A percentile compares a stretch with the other conserved stretches of the same genome.
Conservation (phyloP, 495 filamentous ascomycete genomes). For the Articulospora tetracladia region DNA sequence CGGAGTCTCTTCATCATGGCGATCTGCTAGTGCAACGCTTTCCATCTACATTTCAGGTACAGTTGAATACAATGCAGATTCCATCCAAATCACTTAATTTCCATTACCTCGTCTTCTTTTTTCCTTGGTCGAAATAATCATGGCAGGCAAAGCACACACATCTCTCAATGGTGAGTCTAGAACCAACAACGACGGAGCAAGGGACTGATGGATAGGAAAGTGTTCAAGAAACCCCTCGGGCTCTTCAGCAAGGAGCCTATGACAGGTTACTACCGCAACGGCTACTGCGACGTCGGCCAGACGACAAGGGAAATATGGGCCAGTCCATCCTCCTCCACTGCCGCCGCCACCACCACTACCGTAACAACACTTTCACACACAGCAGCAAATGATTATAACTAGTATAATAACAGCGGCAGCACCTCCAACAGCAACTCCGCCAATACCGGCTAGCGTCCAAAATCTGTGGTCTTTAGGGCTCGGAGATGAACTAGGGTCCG, state of each 20-base stretch:
- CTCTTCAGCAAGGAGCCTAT: slow-evolving; percentile 52
- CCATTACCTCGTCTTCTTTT: background rate
- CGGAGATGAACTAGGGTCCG: too few species aligned
- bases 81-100: background rate
- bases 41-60: background rate
- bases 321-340: slow-evolving; percentile 33
- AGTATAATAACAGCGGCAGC: too few species aligned
- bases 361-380: background rate
- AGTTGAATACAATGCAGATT: background rate
- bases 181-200: background rate
- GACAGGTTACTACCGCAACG: slow-evolving; percentile 58
- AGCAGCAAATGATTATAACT: too few species aligned
- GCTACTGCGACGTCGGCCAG: slow-evolving; percentile 50
- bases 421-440: too few species aligned
- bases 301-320: slow-evolving; percentile 41
- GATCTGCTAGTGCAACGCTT: background rate
- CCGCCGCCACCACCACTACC: background rate
- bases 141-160: slow-evolving; percentile 14
- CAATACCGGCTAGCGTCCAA: too few species aligned
- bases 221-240: slow-evolving; percentile 47
- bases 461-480: too few species aligned
- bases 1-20: background rate
- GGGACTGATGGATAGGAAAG: background rate
- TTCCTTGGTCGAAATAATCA: background rate
- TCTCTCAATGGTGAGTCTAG: slow-evolving; percentile 12